Percentiles rank a stretch among this genome's conserved stretches.
Conservation (phyloP, 2,329 filamentous ascomycete genomes). For the Chalaropsis thielavioides region DNA sequence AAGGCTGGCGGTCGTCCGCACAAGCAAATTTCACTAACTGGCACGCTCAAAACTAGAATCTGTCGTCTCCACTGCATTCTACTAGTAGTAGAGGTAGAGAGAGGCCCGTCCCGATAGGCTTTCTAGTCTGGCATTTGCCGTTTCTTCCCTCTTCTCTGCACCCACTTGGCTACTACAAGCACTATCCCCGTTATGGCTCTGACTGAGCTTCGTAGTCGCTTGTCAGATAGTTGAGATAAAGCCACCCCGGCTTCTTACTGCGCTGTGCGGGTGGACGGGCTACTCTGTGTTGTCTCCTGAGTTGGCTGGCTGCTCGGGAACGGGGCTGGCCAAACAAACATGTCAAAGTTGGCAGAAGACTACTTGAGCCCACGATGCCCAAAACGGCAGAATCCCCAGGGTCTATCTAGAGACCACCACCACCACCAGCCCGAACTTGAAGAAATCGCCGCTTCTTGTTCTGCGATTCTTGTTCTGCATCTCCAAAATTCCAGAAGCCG, state of each 20-base stretch:
- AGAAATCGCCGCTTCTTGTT: too few relatives aligned
- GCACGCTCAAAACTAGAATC: neutral
- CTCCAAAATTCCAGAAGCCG: too few relatives aligned
- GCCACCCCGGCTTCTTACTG: neutral
- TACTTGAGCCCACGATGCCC: neutral
- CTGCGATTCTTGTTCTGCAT: too few relatives aligned
- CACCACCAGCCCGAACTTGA: too few relatives aligned
- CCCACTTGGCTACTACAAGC: neutral
- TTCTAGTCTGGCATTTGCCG: neutral
- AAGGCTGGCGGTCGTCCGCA: neutral
- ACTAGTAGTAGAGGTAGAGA: neutral
- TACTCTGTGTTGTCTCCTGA: neutral
- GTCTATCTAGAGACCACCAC: neutral
- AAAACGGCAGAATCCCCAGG: neutral
- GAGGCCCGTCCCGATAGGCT: neutral
- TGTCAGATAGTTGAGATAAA: neutral
- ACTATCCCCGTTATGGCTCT: neutral
- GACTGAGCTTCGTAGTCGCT: neutral
- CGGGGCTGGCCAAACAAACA: neutral
- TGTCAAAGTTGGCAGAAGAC: slow-evolving; percentile 4
- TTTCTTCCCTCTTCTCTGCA: neutral
- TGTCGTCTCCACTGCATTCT: neutral
- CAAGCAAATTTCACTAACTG: neutral
- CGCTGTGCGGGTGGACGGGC: neutral
- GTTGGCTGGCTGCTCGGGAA: neutral